phyloP scores from a whole-genome alignment of 2,329 filamentous ascomycete genomes.

The Diaporthe citri region DNA sequence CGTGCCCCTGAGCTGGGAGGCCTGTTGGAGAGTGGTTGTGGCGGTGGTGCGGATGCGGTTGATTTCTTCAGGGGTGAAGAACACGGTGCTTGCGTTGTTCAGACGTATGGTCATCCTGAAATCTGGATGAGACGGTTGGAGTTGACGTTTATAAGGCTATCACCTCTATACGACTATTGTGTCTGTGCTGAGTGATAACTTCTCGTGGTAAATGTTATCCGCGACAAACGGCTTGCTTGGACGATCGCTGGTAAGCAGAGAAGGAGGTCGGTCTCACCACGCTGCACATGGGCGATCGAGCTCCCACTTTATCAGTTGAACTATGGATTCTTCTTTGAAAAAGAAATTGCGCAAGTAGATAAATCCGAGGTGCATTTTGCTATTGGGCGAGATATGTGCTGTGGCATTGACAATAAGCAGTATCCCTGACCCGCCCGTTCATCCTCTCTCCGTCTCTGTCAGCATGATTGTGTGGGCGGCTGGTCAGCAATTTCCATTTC shows the following conservation, averaged over 20 bases:
- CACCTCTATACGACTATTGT: not conserved
- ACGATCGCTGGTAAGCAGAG: not conserved
- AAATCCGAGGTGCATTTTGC: not conserved
- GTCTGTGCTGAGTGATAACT: no score
- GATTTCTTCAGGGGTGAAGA: not conserved
- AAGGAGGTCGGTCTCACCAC: not conserved
- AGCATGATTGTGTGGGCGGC: not conserved
- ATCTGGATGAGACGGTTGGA: not conserved
- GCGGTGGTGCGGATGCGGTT: not conserved
- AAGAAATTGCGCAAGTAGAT: not conserved
- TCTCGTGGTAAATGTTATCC: not conserved
- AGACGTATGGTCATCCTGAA: not conserved
- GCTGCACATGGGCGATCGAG: not conserved
- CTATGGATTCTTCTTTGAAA: not conserved
- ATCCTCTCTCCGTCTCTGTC: not conserved
- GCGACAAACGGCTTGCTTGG: not conserved
- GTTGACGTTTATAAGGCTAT: not conserved
- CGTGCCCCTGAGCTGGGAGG: not conserved
- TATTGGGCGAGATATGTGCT: not conserved
- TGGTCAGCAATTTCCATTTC: slow-evolving; percentile 10
- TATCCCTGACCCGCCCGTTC: not conserved
- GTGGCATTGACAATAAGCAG: not conserved
- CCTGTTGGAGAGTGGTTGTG: not conserved
- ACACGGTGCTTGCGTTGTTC: not conserved
- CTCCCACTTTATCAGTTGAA: not conserved